phyloP scores from a whole-genome alignment of 805 yeast species.

The Kurtzmaniella cleridarum region DNA sequence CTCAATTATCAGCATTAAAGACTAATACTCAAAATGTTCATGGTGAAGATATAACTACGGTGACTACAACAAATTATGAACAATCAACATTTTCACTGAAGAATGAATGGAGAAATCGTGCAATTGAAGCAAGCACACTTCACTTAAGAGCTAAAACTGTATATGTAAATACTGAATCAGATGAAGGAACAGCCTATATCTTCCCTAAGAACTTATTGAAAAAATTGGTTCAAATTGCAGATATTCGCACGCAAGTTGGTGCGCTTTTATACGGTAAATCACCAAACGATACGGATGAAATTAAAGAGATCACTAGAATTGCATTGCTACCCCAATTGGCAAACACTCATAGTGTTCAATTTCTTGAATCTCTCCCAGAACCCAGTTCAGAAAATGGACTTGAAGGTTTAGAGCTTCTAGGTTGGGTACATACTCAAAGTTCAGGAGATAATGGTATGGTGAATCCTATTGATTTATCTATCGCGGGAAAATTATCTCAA shows the following conservation, averaged over 20 bases:
- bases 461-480: conserved; percentile 66
- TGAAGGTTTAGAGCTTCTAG: conserved; percentile 65
- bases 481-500: conserved; percentile 43
- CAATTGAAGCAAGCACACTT: conserved; percentile 70
- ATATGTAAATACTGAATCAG: conserved; percentile 63
- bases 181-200: conserved; percentile 57
- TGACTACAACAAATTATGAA: conserved; percentile 85
- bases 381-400: conserved; percentile 28
- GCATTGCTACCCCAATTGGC: conserved; percentile 90
- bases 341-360: conserved; percentile 55
- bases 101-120: conserved; percentile 87
- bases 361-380: conserved; percentile 45
- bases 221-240: conserved; percentile 76
- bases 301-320: conserved; percentile 72
- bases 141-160: conserved; percentile 67
- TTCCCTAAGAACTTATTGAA: conserved; percentile 77
- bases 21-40: conserved; percentile 85
- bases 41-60: conserved; percentile 94
- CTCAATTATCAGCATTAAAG: conserved; percentile 68
- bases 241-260: conserved; percentile 75
- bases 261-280: conserved; percentile 78
- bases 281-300: conserved; percentile 62
- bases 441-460: conserved; percentile 39
- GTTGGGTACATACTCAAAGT: conserved; percentile 94
- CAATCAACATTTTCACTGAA: conserved; percentile 77